Base-by-base conservation (phyloP, 495 filamentous ascomycete species). In the Penicillium fimorum region DNA sequence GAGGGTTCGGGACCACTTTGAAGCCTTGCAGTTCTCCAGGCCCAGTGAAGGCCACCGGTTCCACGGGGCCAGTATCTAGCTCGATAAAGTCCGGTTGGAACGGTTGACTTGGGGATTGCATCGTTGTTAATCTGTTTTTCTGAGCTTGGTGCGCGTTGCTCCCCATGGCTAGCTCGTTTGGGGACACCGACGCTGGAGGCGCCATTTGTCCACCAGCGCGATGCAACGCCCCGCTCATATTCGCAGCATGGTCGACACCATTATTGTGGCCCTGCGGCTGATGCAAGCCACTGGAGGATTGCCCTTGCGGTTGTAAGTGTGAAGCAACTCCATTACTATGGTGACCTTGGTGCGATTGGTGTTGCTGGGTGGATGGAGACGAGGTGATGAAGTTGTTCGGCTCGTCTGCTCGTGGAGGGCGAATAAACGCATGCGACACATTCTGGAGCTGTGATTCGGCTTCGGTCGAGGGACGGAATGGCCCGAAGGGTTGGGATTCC, bases 1-100 rank as follows among this genome's bases (percentile, higher is more conserved):
- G 87, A 35, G 89, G 89, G 58, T 89, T 71, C 12, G 80, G 70
- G 25, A 90, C 76, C 53, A 85, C 73, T 68, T 78, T 86, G 57
- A 79, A 73, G 40, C 83, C 76, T 68, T 82, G 64, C 65, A 85
- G 70, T 69, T 87, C 50, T 6, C 50, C 50, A 12, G 35, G 74
- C 41, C 81, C 74, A 13, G 64, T 60, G 29, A 59, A 68, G n/a
- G 53, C 56, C 11, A 48, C 49, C 0, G 57, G 38, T 32, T 49
- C 59, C 7, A 46, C 37, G 11, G 57, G 25, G 22, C 61, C 55
- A 5, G 46, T 2, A 7, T 33, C 58, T 13, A 69, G 30, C 11
- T 17, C 57, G 6, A 25, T 53, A 32, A 60, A 51, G 9, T 55
- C 54, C 7, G 53, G 40, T 20, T 58, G 58, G 17, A 68, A 63